Evolutionary conservation across 2,329 filamentous ascomycete species (phyloP).

Genomic region (Aspergillus piperis): DNA sequence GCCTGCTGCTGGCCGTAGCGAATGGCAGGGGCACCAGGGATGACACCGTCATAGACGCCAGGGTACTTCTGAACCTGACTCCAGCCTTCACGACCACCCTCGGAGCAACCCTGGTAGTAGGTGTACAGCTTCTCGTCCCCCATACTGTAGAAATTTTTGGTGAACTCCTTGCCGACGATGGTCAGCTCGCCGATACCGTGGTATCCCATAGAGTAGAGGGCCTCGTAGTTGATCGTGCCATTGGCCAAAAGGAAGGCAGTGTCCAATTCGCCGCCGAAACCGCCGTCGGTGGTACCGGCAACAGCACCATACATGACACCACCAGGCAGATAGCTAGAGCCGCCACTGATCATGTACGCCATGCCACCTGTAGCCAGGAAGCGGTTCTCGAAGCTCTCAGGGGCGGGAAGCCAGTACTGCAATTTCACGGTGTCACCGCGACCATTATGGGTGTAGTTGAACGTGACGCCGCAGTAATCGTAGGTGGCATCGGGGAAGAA

Average conservation of each 20-base stretch:
- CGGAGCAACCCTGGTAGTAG: slow-evolving; percentile 59
- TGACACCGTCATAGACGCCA: slow-evolving; percentile 51
- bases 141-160: slow-evolving; percentile 44
- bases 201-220: slow-evolving; percentile 44
- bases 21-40: slow-evolving; percentile 52
- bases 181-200: slow-evolving; percentile 56
- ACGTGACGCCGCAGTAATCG: slow-evolving; percentile 45
- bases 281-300: slow-evolving; percentile 46
- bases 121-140: slow-evolving; percentile 35
- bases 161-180: slow-evolving; percentile 47
- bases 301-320: slow-evolving; percentile 47
- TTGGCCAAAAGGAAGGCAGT: slow-evolving; percentile 44
- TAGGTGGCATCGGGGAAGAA: slow-evolving; percentile 33
- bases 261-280: slow-evolving; percentile 44
- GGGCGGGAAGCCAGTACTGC: slow-evolving; percentile 39
- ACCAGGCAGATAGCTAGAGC: slow-evolving; percentile 40
- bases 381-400: slow-evolving; percentile 45
- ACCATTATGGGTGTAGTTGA: slow-evolving; percentile 47
- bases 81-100: slow-evolving; percentile 56
- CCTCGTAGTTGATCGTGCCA: slow-evolving; percentile 45
- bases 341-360: slow-evolving; percentile 28
- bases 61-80: slow-evolving; percentile 54
- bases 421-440: slow-evolving; percentile 41
- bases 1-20: slow-evolving; percentile 48
- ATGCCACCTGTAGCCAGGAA: slow-evolving; percentile 48